phyloP scores from a whole-genome alignment of 805 yeast species.

The Starmerella khaoyaiensis region DNA sequence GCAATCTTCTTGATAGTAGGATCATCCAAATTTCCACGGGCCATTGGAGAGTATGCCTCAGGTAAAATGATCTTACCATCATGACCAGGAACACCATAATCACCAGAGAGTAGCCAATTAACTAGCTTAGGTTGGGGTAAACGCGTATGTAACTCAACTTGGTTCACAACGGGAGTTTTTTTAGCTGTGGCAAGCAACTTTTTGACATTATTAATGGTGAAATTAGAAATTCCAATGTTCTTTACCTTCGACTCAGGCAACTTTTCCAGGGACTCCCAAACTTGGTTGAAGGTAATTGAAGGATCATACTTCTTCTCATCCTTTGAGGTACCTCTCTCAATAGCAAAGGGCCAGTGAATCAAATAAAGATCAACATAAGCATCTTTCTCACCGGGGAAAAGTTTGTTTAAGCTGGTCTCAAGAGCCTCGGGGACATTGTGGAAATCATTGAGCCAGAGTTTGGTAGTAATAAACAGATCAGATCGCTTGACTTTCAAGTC shows the following conservation, averaged over 20 bases:
- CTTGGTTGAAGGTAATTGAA: slow-evolving; percentile 33
- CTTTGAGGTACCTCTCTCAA: slow-evolving; percentile 21
- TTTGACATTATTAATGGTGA: slow-evolving; percentile 41
- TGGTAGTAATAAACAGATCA: slow-evolving; percentile 51
- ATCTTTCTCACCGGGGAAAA: slow-evolving; percentile 30
- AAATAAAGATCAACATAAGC: slow-evolving; percentile 55
- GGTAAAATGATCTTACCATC: slow-evolving; percentile 38
- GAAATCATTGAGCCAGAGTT: slow-evolving; percentile 37
- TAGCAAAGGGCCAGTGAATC: slow-evolving; percentile 52
- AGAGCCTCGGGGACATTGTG: slow-evolving; percentile 37
- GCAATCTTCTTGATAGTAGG: slow-evolving; percentile 46
- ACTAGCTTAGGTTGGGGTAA: slow-evolving; percentile 51
- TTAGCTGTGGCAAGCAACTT: slow-evolving; percentile 33
- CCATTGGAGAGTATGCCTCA: slow-evolving; percentile 73
- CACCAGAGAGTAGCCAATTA: slow-evolving; percentile 35
- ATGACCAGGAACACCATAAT: slow-evolving; percentile 20
- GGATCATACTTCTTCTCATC: slow-evolving; percentile 16
- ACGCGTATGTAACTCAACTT: slow-evolving; percentile 64
- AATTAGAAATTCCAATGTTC: slow-evolving; percentile 70
- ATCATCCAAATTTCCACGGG: slow-evolving; percentile 48
- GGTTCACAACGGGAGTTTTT: slow-evolving; percentile 55
- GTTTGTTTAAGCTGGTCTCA: slow-evolving; percentile 37
- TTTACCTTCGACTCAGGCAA: slow-evolving; percentile 40
- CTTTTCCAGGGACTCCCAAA: slow-evolving; percentile 53
- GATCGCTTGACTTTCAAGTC: slow-evolving; percentile 33